Evolutionary conservation across 2,329 filamentous ascomycete genomes (phyloP), one percentile per base, ranked within the genome.

Genomic region (Dissoconium aciculare): DNA sequence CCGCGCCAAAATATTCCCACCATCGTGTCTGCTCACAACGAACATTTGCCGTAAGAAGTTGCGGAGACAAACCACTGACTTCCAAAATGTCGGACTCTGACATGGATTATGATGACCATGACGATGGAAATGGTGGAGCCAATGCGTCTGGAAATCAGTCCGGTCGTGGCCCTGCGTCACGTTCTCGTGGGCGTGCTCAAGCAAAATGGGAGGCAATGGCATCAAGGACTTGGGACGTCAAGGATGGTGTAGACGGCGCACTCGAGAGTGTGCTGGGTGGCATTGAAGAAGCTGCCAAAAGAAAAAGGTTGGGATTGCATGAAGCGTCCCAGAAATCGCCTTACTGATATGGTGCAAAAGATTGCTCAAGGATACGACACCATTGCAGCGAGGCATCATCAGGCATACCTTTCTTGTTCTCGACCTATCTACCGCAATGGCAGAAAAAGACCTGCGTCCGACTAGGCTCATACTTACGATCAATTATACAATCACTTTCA

Each of bases 321-420:
- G 12, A 15, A 27, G 9, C 12, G 5, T 11, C 24, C n/a, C 5
- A 19, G 13, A 25, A 12, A 34, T 11, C n/a, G 28, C 17, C 26
- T 27, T 19, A 17, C 27, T 26, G 31, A 31, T 24, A 34, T 34
- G 14, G 25, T 23, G 9, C 27, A 11, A 13, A 44, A 81, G 85
- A 45, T 62, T 95, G 38, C 66, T 92, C 38, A 80, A 83, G 55
- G 89, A 98, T 54, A 95, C 89, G 15, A 95, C 87, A 28, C 89
- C 89, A 9, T 64, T 98, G 32, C 89, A 98, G 58, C 73, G 89
- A 45, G 89, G 89, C 39, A 98, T 98, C 48, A 98, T 98, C 56
- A 77, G 89, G n/a, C 87, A 98, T 57, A 62, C 95, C 29, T 74
- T 95, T 34, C 66, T 98, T 13, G 76, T 95, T 23, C 61, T 98